Conservation (phyloP, 768 basidiomycete genomes). For the Hydnomerulius pinastri region DNA sequence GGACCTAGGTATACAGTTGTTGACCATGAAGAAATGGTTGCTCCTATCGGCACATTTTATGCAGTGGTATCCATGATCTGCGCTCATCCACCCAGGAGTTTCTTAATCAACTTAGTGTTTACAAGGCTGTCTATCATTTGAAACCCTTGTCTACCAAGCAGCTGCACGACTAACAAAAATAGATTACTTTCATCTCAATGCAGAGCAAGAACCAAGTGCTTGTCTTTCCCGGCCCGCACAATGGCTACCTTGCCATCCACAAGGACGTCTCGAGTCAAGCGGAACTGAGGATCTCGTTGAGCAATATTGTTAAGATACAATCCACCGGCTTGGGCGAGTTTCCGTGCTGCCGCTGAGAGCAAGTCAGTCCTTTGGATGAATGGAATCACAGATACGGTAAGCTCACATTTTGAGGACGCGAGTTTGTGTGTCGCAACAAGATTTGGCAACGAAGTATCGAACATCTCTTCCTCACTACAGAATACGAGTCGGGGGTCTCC, state of each 20-base stretch:
- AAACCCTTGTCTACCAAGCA: too few relatives aligned
- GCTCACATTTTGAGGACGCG: slow-evolving; percentile 64
- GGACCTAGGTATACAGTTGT: neutral
- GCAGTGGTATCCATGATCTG: too few relatives aligned
- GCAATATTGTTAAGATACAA: slow-evolving; percentile 70
- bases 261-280: slow-evolving; percentile 46
- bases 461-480: slow-evolving; percentile 50
- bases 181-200: too few relatives aligned
- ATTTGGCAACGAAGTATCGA: slow-evolving; percentile 56
- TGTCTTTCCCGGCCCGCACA: slow-evolving; percentile 75
- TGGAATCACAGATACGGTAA: neutral
- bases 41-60: too few relatives aligned
- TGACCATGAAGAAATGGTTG: neutral
- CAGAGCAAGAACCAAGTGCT: slow-evolving; percentile 57
- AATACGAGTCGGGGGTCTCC: slow-evolving; percentile 67
- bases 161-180: too few relatives aligned
- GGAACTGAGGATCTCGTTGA: slow-evolving; percentile 51
- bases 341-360: slow-evolving; percentile 59
- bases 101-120: too few relatives aligned
- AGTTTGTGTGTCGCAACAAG: slow-evolving; percentile 62
- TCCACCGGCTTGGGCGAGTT: slow-evolving; percentile 63
- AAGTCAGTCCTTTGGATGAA: slow-evolving; percentile 6
- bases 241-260: slow-evolving; percentile 65
- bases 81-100: too few relatives aligned
- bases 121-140: too few relatives aligned